Evolutionary conservation across 345 rosid species (phyloP).

Genomic region (Conringia planisiliqua): DNA sequence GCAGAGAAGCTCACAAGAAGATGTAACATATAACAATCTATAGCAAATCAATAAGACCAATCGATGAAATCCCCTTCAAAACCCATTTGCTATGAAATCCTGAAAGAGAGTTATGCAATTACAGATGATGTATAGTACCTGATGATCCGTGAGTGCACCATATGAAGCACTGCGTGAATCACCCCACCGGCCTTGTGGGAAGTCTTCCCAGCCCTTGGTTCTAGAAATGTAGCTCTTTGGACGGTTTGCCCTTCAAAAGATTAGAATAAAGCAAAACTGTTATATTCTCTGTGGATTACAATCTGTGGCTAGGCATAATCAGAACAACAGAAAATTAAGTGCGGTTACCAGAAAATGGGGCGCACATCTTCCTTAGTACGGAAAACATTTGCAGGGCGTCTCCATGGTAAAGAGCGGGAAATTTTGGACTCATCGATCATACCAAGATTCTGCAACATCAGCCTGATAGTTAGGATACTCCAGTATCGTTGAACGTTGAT

Average conservation of each 20-base stretch:
- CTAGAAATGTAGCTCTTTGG: constrained; percentile 94
- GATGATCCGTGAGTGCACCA: constrained; percentile 77
- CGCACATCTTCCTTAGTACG: constrained; percentile 94
- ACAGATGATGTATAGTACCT: constrained; percentile 43
- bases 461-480: constrained; percentile 20
- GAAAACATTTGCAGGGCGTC: constrained; percentile 84
- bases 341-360: constrained; percentile 85
- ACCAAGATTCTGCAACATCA: constrained; percentile 78
- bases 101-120: background rate
- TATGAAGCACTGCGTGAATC: constrained; percentile 88
- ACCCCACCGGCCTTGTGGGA: constrained; percentile 91
- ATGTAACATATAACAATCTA: background rate
- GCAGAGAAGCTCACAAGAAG: background rate
- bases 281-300: background rate
- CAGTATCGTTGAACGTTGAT: background rate
- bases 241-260: constrained; percentile 84
- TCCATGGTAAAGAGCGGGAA: constrained; percentile 81
- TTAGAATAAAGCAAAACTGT: background rate
- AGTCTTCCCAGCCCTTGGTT: constrained; percentile 90
- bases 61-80: background rate
- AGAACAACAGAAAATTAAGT: constrained; percentile 6
- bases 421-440: constrained; percentile 87
- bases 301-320: background rate
- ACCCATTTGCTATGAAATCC: background rate
- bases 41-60: background rate